Percentiles rank a stretch among this genome's conserved stretches.
Evolutionary conservation across 2,329 filamentous ascomycete species (phyloP).

Genomic region (Aspergillus piperis): DNA sequence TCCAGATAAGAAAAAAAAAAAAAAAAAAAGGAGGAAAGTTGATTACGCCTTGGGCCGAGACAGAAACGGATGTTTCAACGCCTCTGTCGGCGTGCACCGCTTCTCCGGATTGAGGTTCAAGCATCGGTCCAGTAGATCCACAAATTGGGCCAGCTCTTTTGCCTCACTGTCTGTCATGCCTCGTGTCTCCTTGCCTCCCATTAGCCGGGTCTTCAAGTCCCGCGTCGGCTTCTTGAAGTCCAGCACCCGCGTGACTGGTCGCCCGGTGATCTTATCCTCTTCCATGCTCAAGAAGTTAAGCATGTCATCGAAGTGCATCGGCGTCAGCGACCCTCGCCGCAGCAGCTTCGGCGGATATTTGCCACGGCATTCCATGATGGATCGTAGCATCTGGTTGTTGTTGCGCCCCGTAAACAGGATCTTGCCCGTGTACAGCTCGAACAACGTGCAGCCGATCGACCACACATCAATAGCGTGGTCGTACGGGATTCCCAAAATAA

Average conservation of each 20-base stretch:
- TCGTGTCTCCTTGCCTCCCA: slow-evolving; percentile 64
- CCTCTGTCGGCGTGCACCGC: slow-evolving; percentile 81
- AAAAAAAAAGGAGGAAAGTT: not conserved
- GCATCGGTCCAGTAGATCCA: slow-evolving; percentile 85
- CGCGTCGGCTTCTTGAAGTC: slow-evolving; percentile 68
- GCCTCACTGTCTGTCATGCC: slow-evolving; percentile 73
- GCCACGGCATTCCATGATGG: slow-evolving; percentile 94
- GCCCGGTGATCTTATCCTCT: slow-evolving; percentile 81
- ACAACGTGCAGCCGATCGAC: slow-evolving; percentile 96
- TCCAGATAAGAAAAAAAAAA: not conserved
- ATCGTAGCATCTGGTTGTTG: slow-evolving; percentile 97
- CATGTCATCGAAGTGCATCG: slow-evolving; percentile 79
- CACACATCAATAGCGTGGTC: slow-evolving; percentile 95
- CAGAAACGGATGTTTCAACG: slow-evolving; percentile 87
- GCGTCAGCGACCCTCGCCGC: slow-evolving; percentile 74
- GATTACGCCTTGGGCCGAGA: slow-evolving; percentile 42
- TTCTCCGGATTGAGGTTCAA: slow-evolving; percentile 89
- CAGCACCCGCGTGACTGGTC: slow-evolving; percentile 58
- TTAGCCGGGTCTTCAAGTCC: slow-evolving; percentile 78
- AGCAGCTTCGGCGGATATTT: slow-evolving; percentile 88
- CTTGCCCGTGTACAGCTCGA: slow-evolving; percentile 95
- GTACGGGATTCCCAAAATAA: slow-evolving; percentile 95
- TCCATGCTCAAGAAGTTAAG: slow-evolving; percentile 84
- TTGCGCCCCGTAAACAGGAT: slow-evolving; percentile 93
- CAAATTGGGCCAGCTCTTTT: slow-evolving; percentile 78